phyloP scores from a whole-genome alignment of 441 rosid genomes.

The Syzygium syzygioides region DNA sequence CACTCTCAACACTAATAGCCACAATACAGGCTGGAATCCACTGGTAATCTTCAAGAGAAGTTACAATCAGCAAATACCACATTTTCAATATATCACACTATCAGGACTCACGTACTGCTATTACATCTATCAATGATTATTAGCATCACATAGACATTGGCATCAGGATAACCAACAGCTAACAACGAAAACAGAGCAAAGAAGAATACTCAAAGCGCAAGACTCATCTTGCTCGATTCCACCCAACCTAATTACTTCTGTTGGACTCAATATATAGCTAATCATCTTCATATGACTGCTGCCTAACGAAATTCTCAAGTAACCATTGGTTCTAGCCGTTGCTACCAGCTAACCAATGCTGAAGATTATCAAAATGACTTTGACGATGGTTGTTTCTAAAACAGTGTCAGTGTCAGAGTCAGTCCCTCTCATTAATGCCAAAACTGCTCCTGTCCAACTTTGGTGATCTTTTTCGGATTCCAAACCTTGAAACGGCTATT shows the following conservation, averaged over 20 bases:
- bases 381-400: fast-evolving
- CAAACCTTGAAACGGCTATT: neutral
- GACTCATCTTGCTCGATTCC: too few species aligned
- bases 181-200: too few species aligned
- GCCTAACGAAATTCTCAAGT: neutral
- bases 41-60: neutral
- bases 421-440: too few species aligned
- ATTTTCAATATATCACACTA: neutral
- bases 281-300: neutral
- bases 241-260: too few species aligned
- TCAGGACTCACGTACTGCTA: neutral
- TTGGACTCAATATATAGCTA: neutral
- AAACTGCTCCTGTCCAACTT: neutral
- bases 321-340: neutral
- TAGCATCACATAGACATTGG: too few species aligned
- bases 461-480: neutral
- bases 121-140: neutral
- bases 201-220: too few species aligned
- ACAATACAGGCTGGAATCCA: neutral
- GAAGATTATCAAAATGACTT: fast-evolving
- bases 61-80: neutral
- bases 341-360: neutral
- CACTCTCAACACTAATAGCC: neutral
- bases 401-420: too few species aligned
- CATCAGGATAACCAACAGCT: too few species aligned